These are phyloP conservation scores for Schwanniomyces vanrijiae DNA, from an alignment of 805 yeast species.

Conservation along the genomic window DNA sequence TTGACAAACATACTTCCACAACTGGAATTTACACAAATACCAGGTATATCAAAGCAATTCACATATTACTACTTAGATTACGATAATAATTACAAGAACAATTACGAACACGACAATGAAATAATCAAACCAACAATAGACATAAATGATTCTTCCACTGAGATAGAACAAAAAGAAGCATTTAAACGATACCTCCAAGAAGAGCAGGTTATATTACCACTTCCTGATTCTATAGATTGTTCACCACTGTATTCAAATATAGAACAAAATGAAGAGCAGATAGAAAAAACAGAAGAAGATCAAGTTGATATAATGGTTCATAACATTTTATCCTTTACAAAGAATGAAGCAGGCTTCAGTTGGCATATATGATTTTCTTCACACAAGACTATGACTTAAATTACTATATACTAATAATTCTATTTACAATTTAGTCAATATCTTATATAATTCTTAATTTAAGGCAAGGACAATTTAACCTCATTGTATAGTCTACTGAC, in stretches of 20 bases:
- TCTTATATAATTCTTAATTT: background rate
- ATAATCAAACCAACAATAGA: background rate
- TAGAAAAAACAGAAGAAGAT: conserved; percentile 7
- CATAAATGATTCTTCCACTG: too few relatives aligned
- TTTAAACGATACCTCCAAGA: background rate
- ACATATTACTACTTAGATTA: too few relatives aligned
- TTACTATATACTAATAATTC: background rate
- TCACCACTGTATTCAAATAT: background rate
- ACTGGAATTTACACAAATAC: background rate
- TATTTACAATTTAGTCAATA: conserved; percentile 5
- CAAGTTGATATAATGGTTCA: conserved; percentile 16
- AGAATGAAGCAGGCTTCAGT: background rate
- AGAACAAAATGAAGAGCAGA: background rate
- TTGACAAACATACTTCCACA: background rate
- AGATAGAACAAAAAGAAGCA: background rate
- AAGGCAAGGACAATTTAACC: conserved; percentile 1
- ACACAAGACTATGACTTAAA: background rate
- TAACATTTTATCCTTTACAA: conserved; percentile 9
- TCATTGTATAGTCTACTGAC: conserved; percentile 13
- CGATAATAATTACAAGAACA: background rate
- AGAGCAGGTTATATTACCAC: background rate
- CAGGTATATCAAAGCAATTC: background rate
- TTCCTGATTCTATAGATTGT: background rate
- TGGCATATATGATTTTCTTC: background rate
- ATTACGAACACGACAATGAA: background rate